Percentiles rank a stretch among this genome's conserved stretches.
These are phyloP conservation scores for Colletotrichum sp. DNA, from an alignment of 2,329 filamentous ascomycete species.

Conservation along the genomic window DNA sequence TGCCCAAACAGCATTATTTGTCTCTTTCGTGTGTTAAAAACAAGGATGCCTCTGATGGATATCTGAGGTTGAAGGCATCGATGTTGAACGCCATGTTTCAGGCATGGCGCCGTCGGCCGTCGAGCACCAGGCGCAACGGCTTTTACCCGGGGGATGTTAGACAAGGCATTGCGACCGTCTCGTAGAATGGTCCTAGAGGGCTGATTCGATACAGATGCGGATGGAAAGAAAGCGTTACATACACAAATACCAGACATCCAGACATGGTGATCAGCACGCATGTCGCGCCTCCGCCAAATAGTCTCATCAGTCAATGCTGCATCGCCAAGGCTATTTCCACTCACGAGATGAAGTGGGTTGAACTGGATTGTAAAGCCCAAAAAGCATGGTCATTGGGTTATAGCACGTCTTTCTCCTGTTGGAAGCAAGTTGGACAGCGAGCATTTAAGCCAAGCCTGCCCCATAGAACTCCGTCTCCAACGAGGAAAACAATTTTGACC, in stretches of 20 bases:
- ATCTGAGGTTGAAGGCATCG: neutral
- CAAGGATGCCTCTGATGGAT: too few species aligned
- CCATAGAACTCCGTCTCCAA: neutral
- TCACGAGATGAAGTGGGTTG: too few species aligned
- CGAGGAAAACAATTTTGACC: neutral
- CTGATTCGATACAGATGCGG: too few species aligned
- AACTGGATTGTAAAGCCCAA: too few species aligned
- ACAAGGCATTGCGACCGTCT: too few species aligned
- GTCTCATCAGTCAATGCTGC: neutral
- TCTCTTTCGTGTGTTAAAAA: too few species aligned
- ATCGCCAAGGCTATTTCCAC: neutral
- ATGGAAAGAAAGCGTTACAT: neutral
- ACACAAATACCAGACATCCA: rapidly evolving
- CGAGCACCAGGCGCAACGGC: neutral
- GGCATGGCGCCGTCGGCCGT: neutral
- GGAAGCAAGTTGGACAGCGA: neutral
- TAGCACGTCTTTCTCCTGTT: too few species aligned
- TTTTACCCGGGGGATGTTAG: too few species aligned
- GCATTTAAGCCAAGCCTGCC: neutral
- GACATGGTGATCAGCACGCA: neutral
- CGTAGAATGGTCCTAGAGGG: too few species aligned
- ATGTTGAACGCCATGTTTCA: neutral
- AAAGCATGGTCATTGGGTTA: too few species aligned
- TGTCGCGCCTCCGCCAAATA: neutral
- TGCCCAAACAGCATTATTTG: too few species aligned